A percentile compares a stretch with the other conserved stretches of the same genome.
Evolutionary conservation across 225 moss, liverwort and hornwort genomes (phyloP).

Genomic region (Sphagnum contortum): DNA sequence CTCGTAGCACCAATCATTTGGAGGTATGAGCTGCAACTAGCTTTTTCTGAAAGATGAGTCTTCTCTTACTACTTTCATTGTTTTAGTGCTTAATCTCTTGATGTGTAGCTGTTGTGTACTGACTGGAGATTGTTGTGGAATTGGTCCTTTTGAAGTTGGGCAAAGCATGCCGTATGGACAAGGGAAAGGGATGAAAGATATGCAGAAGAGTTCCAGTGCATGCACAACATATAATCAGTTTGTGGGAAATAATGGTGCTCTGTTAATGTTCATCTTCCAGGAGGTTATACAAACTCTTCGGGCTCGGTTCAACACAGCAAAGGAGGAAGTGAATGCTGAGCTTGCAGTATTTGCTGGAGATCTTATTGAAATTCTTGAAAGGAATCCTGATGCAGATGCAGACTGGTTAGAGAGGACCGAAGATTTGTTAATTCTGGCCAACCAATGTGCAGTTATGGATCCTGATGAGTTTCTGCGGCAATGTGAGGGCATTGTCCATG

Average conservation of each 20-base stretch:
- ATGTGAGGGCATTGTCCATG: conserved; percentile 89
- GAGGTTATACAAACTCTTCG: conserved; percentile 75
- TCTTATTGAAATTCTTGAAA: conserved; percentile 86
- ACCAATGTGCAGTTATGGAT: conserved; percentile 76
- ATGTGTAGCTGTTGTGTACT: too few relatives aligned
- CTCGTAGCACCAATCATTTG: conserved; percentile 81
- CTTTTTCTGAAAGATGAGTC: too few relatives aligned
- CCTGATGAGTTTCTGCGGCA: conserved; percentile 70
- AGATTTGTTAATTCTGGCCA: conserved; percentile 80
- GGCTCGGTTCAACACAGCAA: conserved; percentile 84
- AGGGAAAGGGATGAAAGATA: too few relatives aligned
- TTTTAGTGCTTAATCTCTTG: too few relatives aligned
- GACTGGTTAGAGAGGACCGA: conserved; percentile 86
- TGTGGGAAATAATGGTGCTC: too few relatives aligned
- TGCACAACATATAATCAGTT: too few relatives aligned
- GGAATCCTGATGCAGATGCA: conserved; percentile 60
- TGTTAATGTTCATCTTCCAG: conserved; percentile 24
- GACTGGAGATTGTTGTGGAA: too few relatives aligned
- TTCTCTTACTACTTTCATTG: too few relatives aligned
- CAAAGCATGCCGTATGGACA: too few relatives aligned
- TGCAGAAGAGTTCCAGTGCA: too few relatives aligned
- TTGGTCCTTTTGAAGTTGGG: too few relatives aligned
- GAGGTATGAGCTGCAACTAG: conserved; percentile 39
- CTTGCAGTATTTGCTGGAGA: conserved; percentile 90
- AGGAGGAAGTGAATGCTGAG: conserved; percentile 93